These are phyloP conservation scores for Gastrodia elata DNA, from an alignment of 106 monocot genomes.

Conservation along the genomic window DNA sequence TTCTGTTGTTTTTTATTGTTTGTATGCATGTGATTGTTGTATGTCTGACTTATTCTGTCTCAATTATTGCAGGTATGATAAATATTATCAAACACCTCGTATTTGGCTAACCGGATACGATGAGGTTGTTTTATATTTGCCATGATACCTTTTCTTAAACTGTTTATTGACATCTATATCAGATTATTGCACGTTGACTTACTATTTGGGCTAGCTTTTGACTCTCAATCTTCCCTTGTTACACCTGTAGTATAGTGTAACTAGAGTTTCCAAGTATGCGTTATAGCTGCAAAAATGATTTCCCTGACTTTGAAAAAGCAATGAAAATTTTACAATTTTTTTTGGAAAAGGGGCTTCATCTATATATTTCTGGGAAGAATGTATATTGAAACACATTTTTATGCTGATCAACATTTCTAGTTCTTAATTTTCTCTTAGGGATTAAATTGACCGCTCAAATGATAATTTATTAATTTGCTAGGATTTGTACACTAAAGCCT, in stretches of 20 bases:
- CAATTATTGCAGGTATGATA: conserved; percentile 72
- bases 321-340: no score
- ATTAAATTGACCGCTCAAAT: background rate
- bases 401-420: background rate
- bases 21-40: background rate
- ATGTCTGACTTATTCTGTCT: background rate
- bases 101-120: conserved; percentile 99
- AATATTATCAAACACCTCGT: conserved; percentile 99
- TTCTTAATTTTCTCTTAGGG: background rate
- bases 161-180: background rate
- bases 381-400: background rate
- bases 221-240: background rate
- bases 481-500: background rate
- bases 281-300: no score
- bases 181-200: background rate
- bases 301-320: no score
- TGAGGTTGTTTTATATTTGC: conserved; percentile 42
- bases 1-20: background rate
- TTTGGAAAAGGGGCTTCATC: background rate
- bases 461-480: background rate
- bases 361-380: background rate
- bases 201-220: conserved; percentile 2
- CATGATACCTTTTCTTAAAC: background rate
- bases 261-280: background rate
- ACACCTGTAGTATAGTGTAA: background rate